Evolutionary conservation across 2,329 filamentous ascomycete genomes (phyloP), one percentile per base, ranked within the genome.

Genomic region (Graphiopsis chlorocephala): DNA sequence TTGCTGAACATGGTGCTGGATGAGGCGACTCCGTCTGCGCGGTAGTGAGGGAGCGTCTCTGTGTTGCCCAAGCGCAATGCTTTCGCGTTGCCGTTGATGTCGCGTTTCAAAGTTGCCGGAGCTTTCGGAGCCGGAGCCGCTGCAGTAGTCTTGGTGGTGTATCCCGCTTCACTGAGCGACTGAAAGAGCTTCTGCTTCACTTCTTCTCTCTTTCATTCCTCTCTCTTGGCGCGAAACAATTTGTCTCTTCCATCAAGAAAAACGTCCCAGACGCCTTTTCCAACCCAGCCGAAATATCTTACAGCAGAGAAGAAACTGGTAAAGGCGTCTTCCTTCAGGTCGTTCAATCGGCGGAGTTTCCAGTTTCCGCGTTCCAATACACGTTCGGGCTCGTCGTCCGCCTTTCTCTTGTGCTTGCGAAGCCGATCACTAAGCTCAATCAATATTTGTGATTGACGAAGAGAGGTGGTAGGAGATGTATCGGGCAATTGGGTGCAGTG

Each of bases 231-330:
- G 14, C 15, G 25, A 10, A 25, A 17, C 42, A 60, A 48, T 20
- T 60, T 60, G 2, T 60, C 15, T 42, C 38, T 47, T 11, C 38
- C 57, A 4, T 12, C 38, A 12, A 60, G 38, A 14, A 15, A 60
- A n/a, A 60, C 5, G 10, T 48, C 57, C 57, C 57, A 60, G 42
- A 60, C 42, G 7, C 38, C 47, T 48, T 60, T 60, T 2, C 57
- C 57, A 11, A 47, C n/a, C 42, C 57, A 60, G 26, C 57, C 57
- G 10, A 48, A 26, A 10, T 48, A 25, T 33, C 38, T 31, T 10
- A 42, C 25, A 26, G 26, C 26, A 2, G 57, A 48, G 15, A 15
- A 60, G 26, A 60, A 48, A 31, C 8, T 10, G 38, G 8, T 17
- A 3, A 7, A 8, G 8, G 48, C 48, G 25, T 29, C 5, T 29